phyloP scores from a whole-genome alignment of 495 filamentous ascomycete species.

The Tuber borchii region DNA sequence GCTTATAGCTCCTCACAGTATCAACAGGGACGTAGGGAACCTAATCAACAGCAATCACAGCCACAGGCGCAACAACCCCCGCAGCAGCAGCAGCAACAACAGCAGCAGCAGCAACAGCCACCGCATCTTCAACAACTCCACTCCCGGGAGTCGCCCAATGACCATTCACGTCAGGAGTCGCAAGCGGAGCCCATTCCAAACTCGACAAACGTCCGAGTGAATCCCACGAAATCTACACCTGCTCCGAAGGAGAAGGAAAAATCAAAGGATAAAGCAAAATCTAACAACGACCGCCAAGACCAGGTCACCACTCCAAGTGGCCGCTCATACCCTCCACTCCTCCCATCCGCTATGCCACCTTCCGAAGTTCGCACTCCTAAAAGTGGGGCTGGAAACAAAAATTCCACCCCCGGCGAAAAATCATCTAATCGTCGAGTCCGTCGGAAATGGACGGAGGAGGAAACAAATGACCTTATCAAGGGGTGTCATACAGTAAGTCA shows the following conservation, averaged over 20 bases:
- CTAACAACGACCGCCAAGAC: slow-evolving; percentile 27
- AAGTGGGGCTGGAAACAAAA: slow-evolving; percentile 18
- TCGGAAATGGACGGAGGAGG: slow-evolving; percentile 60
- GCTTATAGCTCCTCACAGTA: slow-evolving; percentile 35
- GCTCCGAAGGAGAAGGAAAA: slow-evolving; percentile 33
- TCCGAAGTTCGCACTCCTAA: slow-evolving; percentile 27
- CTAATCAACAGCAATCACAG: slow-evolving; percentile 33
- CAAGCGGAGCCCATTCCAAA: slow-evolving; percentile 26
- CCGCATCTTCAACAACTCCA: slow-evolving; percentile 27
- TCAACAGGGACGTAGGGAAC: slow-evolving; percentile 34
- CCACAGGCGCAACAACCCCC: slow-evolving; percentile 19
- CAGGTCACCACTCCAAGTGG: slow-evolving; percentile 26
- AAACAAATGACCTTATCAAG: slow-evolving; percentile 57
- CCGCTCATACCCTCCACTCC: slow-evolving; percentile 27
- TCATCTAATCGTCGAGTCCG: slow-evolving; percentile 32
- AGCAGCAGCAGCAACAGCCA: slow-evolving; percentile 28
- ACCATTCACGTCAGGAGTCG: slow-evolving; percentile 23
- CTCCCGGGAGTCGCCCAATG: slow-evolving; percentile 19
- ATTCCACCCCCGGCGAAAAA: slow-evolving; percentile 27
- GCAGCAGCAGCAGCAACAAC: slow-evolving; percentile 14
- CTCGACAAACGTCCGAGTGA: slow-evolving; percentile 24
- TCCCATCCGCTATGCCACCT: slow-evolving; percentile 27
- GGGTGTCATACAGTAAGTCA: slow-evolving; percentile 53
- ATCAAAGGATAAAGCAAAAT: slow-evolving; percentile 26
- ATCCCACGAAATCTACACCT: slow-evolving; percentile 29